Evolutionary conservation across 78 protist genomes (phyloP), one percentile per base, ranked within the genome.

Genomic region (Thecamonas trahens): DNA sequence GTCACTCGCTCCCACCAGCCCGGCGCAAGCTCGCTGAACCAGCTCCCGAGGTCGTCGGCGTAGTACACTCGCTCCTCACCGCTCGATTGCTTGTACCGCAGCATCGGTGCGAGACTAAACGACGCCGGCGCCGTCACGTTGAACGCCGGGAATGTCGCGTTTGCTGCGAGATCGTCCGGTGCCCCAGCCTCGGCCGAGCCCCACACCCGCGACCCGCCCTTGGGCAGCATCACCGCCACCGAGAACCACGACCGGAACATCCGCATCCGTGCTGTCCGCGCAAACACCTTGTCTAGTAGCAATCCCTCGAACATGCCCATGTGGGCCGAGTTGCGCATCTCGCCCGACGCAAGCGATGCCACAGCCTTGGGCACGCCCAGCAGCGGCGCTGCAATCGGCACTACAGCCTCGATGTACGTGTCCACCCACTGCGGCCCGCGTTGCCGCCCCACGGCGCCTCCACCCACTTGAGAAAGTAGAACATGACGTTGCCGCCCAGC

Each of bases 391-490:
- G 28, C 67, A 20, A 61, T 34, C n/a, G 2, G 0, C 8, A 8
- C 45, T 22, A 29, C 0, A 9, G 67, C 7, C 38, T 29, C 38
- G 17, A 61, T 8, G 52, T 61, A 17, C 18, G 7, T 38, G 14
- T 61, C 45, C n/a, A 61, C 42, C 67, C 67, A 61, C n/a, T n/a
- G n/a, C n/a, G n/a, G 45, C 47, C 47, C 47, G 9, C 22, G 32
- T 7, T 7, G 47, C 67, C 67, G 52, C 52, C 34, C 11, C 11
- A 3, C 31, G 18, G 49, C 8, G 0, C 11, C 17, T 3, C 18
- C 31, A 53, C 62, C 74, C 74, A 68, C 53, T 50, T 0, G n/a
- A 37, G 39, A 57, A 54, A 69, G 63, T 54, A 69, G 50, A 55
- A 15, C 34, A 42, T 3, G n/a, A 68, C 38, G 34, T 11, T 2